Conservation (phyloP, 139 green algal genomes). For the Desmodesmus armatus region DNA sequence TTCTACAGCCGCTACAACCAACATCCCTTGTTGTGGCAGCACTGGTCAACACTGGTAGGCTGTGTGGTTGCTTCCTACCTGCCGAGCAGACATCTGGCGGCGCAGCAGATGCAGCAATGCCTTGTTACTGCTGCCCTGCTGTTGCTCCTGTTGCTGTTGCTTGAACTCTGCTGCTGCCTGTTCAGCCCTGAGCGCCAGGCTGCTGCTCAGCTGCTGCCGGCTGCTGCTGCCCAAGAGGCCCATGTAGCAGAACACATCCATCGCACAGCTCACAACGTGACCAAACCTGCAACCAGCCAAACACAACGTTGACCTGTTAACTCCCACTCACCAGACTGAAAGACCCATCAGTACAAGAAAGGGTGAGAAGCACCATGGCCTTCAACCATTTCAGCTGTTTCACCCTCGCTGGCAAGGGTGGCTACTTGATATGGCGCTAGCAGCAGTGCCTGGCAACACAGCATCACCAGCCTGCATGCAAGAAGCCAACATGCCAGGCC, state of each 20-base stretch:
- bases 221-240: neutral
- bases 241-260: constrained; percentile 61
- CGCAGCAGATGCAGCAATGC: constrained; percentile 22
- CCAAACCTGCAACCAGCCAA: constrained; percentile 36
- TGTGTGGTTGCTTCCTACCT: constrained; percentile 19
- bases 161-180: neutral
- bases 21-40: too few species aligned
- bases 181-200: constrained; percentile 6
- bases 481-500: neutral
- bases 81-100: constrained; percentile 33
- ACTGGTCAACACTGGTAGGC: too few species aligned
- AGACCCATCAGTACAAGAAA: too few species aligned
- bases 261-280: constrained; percentile 62
- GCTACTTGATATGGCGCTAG: too few species aligned
- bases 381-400: too few species aligned
- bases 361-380: too few species aligned
- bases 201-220: neutral
- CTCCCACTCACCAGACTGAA: too few species aligned
- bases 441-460: neutral
- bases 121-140: neutral
- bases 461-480: neutral
- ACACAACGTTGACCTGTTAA: neutral
- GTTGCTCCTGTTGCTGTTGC: constrained; percentile 24
- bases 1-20: too few species aligned
- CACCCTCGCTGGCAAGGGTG: too few species aligned